Evolutionary conservation across 768 basidiomycete genomes (phyloP).

Genomic region (Auriculariales sp.): DNA sequence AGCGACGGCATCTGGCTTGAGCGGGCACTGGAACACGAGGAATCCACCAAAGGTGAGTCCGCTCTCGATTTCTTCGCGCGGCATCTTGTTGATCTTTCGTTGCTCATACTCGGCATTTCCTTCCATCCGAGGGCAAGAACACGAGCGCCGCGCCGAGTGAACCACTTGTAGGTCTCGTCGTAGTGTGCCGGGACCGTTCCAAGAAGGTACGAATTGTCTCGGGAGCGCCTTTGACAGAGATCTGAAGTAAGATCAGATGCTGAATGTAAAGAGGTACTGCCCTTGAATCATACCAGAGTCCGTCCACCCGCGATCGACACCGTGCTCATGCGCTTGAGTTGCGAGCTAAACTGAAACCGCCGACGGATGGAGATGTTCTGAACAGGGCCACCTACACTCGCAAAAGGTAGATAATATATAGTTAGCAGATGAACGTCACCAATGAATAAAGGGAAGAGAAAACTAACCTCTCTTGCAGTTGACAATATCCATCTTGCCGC

Average conservation of each 20-base stretch:
- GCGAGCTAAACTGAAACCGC: slow-evolving; percentile 95
- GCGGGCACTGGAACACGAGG: slow-evolving; percentile 95
- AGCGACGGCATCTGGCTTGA: slow-evolving; percentile 85
- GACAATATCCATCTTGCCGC: slow-evolving; percentile 30
- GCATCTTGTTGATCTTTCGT: slow-evolving; percentile 79
- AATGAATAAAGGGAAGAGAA: neutral
- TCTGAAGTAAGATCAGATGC: neutral
- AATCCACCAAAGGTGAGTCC: slow-evolving; percentile 81
- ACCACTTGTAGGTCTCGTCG: slow-evolving; percentile 92
- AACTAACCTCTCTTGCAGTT: neutral
- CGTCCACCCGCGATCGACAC: slow-evolving; percentile 50
- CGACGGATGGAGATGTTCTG: slow-evolving; percentile 58
- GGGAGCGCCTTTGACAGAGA: slow-evolving; percentile 91
- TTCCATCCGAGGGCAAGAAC: slow-evolving; percentile 87
- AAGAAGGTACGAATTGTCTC: slow-evolving; percentile 88
- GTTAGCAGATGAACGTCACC: neutral
- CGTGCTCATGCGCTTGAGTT: slow-evolving; percentile 95
- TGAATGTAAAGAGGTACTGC: neutral
- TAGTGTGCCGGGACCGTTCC: slow-evolving; percentile 57
- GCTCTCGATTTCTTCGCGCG: slow-evolving; percentile 69
- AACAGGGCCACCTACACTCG: slow-evolving; percentile 11
- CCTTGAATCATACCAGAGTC: too few relatives aligned
- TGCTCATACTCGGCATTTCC: slow-evolving; percentile 54
- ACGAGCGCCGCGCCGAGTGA: slow-evolving; percentile 81
- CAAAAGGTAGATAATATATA: neutral